phyloP scores from a whole-genome alignment of 768 basidiomycete species.

The Tylopilus vinaceipallidus region DNA sequence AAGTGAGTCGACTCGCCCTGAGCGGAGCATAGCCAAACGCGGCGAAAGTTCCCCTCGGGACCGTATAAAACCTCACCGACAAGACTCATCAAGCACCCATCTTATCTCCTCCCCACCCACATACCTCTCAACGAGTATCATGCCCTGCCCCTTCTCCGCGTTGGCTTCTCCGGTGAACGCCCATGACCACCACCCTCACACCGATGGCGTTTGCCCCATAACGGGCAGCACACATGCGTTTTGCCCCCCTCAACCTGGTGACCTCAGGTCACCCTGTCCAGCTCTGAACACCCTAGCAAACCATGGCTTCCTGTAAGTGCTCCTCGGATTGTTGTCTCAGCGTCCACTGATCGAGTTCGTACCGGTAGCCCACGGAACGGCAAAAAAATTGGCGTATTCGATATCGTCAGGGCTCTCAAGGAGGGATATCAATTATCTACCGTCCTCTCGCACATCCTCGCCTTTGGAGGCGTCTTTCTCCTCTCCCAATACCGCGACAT shows the following conservation, averaged over 20 bases:
- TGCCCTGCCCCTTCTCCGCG: constrained; percentile 15
- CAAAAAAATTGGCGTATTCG: constrained; percentile 42
- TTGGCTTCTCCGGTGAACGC: constrained; percentile 5
- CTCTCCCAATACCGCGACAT: constrained; percentile 36
- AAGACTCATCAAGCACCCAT: not conserved
- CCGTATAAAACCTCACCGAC: constrained; percentile 13
- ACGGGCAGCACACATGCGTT: constrained; percentile 40
- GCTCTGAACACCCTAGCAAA: constrained; percentile 75
- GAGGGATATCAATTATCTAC: constrained; percentile 52
- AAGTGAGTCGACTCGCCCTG: not conserved
- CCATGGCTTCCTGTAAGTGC: constrained; percentile 70
- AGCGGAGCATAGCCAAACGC: not conserved
- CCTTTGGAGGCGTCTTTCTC: constrained; percentile 45
- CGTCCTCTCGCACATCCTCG: constrained; percentile 46
- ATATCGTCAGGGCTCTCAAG: constrained; percentile 42
- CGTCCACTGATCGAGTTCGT: not conserved
- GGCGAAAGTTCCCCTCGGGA: not conserved
- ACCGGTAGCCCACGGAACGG: constrained; percentile 48
- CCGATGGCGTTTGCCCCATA: constrained; percentile 39
- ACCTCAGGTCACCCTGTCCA: constrained; percentile 67
- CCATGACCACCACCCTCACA: constrained; percentile 20
- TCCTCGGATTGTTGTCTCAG: not conserved
- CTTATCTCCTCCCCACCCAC: not conserved
- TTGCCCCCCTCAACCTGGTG: constrained; percentile 45
- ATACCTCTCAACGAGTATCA: not conserved